Conservation (phyloP, 1,284 basidiomycete species). For the Tylopilus sp. region DNA sequence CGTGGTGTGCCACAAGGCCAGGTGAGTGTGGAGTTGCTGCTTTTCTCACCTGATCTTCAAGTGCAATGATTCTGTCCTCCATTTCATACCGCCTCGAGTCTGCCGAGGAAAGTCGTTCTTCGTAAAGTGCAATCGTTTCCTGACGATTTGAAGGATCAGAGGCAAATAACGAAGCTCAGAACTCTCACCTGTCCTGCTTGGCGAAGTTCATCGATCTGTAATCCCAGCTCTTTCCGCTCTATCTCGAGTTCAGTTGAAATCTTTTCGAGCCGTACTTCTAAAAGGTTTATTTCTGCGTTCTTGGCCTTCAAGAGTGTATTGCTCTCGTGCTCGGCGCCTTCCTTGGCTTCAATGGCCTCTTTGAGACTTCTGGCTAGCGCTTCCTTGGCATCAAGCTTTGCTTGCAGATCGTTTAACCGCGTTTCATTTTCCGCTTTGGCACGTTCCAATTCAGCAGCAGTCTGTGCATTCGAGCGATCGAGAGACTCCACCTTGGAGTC, state of each 20-base stretch:
- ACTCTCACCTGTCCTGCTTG: conserved; percentile 72
- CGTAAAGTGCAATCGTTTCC: conserved; percentile 91
- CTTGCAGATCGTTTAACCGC: conserved; percentile 44
- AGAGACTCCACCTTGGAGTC: conserved; percentile 48
- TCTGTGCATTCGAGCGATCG: conserved; percentile 45
- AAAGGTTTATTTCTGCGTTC: conserved; percentile 49
- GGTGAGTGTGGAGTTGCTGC: conserved; percentile 38
- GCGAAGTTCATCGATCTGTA: conserved; percentile 75
- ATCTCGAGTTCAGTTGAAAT: conserved; percentile 51
- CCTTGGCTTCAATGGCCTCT: conserved; percentile 49
- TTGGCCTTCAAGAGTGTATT: conserved; percentile 49
- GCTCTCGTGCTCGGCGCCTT: conserved; percentile 49
- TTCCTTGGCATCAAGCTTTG: conserved; percentile 46
- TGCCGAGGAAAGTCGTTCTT: conserved; percentile 72
- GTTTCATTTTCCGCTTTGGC: conserved; percentile 42
- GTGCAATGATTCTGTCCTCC: conserved; percentile 59
- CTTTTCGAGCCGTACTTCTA: conserved; percentile 49
- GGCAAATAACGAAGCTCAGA: conserved; percentile 5
- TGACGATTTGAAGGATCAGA: conserved; percentile 29
- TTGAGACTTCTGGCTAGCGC: conserved; percentile 46
- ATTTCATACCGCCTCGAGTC: conserved; percentile 75
- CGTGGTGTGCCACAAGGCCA: conserved; percentile 36
- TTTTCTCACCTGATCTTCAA: conserved; percentile 54
- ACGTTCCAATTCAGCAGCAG: conserved; percentile 44
- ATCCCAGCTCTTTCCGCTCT: conserved; percentile 61